Conservation (phyloP, 2,329 filamentous ascomycete genomes). For the Zymoseptoria passerinii region DNA sequence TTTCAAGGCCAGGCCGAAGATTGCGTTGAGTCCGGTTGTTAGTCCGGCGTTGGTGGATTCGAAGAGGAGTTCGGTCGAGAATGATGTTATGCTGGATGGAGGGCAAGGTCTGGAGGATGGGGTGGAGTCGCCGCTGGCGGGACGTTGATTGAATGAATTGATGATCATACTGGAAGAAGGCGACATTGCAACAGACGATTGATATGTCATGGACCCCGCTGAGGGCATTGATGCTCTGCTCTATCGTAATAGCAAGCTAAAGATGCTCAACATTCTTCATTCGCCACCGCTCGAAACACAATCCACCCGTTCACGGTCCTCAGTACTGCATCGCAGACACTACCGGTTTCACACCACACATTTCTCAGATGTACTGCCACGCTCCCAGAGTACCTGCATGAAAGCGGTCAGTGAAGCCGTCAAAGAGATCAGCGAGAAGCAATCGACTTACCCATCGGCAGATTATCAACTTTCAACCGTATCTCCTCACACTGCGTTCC, state of each 20-base stretch:
- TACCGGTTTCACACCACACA: not conserved
- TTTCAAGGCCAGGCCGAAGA: slow-evolving; percentile 74
- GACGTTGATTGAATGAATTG: not conserved
- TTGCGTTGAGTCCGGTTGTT: slow-evolving; percentile 60
- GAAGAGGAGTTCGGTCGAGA: not conserved
- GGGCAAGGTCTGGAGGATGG: too few relatives aligned
- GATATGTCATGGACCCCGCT: too few relatives aligned
- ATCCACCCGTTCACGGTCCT: not conserved
- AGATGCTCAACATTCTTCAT: not conserved
- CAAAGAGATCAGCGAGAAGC: not conserved
- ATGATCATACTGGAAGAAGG: not conserved
- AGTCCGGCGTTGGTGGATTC: slow-evolving; percentile 8
- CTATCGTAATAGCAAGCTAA: not conserved
- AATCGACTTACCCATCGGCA: not conserved
- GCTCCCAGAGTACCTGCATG: not conserved
- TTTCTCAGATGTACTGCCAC: not conserved
- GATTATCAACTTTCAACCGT: not conserved
- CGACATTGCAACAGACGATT: not conserved
- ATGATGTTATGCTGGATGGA: not conserved
- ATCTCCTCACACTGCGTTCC: not conserved
- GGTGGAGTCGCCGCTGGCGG: not conserved
- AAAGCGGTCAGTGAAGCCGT: not conserved
- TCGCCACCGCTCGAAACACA: not conserved
- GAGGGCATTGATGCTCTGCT: not conserved
- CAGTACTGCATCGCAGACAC: not conserved